A percentile compares a stretch with the other conserved stretches of the same genome.
These are phyloP conservation scores for Collybiopsis confluens DNA, from an alignment of 768 basidiomycete species.

Conservation along the genomic window DNA sequence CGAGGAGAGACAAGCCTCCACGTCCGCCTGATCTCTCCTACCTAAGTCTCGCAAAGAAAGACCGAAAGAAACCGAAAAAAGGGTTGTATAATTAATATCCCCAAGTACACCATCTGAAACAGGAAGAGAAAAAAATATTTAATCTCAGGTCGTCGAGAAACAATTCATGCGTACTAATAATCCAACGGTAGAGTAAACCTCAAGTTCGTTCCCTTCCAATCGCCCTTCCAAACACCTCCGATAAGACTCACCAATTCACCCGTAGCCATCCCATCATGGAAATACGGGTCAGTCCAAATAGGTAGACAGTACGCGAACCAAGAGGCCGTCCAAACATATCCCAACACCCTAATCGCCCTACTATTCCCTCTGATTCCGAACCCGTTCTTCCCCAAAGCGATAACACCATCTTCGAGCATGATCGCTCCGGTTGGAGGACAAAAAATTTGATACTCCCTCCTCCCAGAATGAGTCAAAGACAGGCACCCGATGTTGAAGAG, in stretches of 20 bases:
- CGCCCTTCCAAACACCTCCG: neutral
- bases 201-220: neutral
- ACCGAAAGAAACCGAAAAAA: no score
- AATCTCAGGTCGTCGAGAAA: no score
- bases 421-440: slow-evolving; percentile 29
- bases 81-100: no score
- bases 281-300: slow-evolving; percentile 15
- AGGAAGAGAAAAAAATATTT: no score
- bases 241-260: neutral
- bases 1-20: no score
- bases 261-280: slow-evolving; percentile 9
- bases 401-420: slow-evolving; percentile 26
- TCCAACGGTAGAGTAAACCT: neutral
- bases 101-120: no score
- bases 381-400: slow-evolving; percentile 15
- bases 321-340: slow-evolving; percentile 22
- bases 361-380: slow-evolving; percentile 11
- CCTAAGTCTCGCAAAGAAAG: no score
- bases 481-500: neutral
- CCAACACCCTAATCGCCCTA: slow-evolving; percentile 13
- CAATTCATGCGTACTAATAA: no score
- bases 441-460: slow-evolving; percentile 22
- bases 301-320: slow-evolving; percentile 23
- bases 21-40: no score
- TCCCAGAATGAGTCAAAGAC: slow-evolving; percentile 5